These are phyloP conservation scores for Exophiala aquamarina DNA, from an alignment of 2,329 filamentous ascomycete genomes.

Conservation along the genomic window DNA sequence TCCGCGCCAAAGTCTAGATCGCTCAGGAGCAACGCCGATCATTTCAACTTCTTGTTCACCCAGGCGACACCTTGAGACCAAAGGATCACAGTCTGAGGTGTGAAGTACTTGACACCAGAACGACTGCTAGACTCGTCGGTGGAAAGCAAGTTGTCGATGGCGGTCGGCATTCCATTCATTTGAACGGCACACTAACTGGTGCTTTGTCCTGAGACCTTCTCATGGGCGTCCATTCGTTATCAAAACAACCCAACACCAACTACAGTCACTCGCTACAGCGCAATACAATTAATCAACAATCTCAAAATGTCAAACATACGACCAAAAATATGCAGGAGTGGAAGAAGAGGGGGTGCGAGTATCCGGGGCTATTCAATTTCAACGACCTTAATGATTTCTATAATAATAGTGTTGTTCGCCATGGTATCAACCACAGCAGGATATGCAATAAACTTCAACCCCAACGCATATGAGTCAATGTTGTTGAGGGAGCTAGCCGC, in stretches of 20 bases:
- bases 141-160: too few relatives aligned
- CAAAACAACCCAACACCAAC: neutral
- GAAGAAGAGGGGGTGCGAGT: slow-evolving; percentile 4
- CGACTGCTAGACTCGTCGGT: too few relatives aligned
- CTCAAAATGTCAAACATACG: too few relatives aligned
- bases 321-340: too few relatives aligned
- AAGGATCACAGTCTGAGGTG: too few relatives aligned
- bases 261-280: neutral
- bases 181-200: neutral
- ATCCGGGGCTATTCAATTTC: too few relatives aligned
- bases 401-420: slow-evolving; percentile 19
- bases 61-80: too few relatives aligned
- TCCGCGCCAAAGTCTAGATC: slow-evolving; percentile 4
- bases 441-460: slow-evolving; percentile 12
- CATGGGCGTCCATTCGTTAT: slow-evolving; percentile 4
- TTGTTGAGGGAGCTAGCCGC: slow-evolving; percentile 16
- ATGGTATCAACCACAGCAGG: slow-evolving; percentile 8
- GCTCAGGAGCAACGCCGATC: slow-evolving; percentile 13
- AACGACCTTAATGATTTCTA: slow-evolving; percentile 13
- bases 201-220: slow-evolving; percentile 1
- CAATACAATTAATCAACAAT: too few relatives aligned
- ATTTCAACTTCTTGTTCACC: too few relatives aligned
- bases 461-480: slow-evolving; percentile 11
- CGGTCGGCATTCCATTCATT: too few relatives aligned
- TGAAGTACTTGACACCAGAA: too few relatives aligned